Conservation (phyloP, 1,139 yeast genomes). For the Diutina neorugosa region DNA sequence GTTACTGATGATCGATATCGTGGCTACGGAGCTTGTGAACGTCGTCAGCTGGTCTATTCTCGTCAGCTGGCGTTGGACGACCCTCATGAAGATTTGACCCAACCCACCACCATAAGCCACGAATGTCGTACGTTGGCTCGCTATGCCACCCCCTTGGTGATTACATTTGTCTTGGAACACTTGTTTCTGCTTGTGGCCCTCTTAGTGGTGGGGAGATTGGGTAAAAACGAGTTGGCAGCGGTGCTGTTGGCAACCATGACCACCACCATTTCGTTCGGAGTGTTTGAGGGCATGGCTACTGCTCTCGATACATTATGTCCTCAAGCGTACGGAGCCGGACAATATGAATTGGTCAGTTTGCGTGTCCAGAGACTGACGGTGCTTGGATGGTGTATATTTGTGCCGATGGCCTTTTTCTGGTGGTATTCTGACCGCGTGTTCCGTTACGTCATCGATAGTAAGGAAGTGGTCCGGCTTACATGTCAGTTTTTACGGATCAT, state of each 20-base stretch:
- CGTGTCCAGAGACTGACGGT: slow-evolving; percentile 55
- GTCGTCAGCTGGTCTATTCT: neutral
- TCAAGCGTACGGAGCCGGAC: slow-evolving; percentile 68
- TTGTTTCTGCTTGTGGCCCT: slow-evolving; percentile 60
- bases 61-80: neutral
- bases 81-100: neutral
- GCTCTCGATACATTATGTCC: slow-evolving; percentile 83
- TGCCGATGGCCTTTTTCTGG: slow-evolving; percentile 57
- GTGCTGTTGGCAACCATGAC: slow-evolving; percentile 86
- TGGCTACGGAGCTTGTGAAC: neutral
- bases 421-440: slow-evolving; percentile 50
- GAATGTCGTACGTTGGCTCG: slow-evolving; percentile 39
- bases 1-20: slow-evolving; percentile 13
- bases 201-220: slow-evolving; percentile 62
- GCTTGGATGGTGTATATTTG: slow-evolving; percentile 40
- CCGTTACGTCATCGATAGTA: slow-evolving; percentile 40
- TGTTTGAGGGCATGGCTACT: slow-evolving; percentile 82
- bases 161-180: slow-evolving; percentile 63
- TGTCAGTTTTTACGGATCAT: slow-evolving; percentile 52
- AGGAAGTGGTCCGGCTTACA: slow-evolving; percentile 52
- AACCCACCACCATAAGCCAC: slow-evolving; percentile 24
- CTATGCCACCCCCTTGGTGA: slow-evolving; percentile 50
- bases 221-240: slow-evolving; percentile 62
- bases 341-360: slow-evolving; percentile 44
- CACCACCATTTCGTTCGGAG: slow-evolving; percentile 70